Percentiles rank a stretch among this genome's conserved stretches.
Evolutionary conservation across 23 red algal species (phyloP).

Genomic region (Agarophyton chilense): DNA sequence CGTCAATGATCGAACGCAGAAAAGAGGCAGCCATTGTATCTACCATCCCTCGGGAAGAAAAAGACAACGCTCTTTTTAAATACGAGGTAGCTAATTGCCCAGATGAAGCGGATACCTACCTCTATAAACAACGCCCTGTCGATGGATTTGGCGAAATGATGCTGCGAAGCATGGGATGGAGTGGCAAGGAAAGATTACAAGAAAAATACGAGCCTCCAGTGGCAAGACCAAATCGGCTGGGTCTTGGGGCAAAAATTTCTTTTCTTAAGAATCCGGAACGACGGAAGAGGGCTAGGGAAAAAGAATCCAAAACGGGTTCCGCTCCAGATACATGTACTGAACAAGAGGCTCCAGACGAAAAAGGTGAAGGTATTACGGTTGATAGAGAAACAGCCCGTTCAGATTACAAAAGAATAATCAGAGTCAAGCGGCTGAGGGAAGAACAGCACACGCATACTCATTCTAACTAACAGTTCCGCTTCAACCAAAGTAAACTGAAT

Average conservation of each 20-base stretch:
- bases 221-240: slow-evolving; percentile 34
- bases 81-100: slow-evolving; percentile 44
- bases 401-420: neutral
- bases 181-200: neutral
- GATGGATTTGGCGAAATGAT: slow-evolving; percentile 70
- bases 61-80: slow-evolving; percentile 50
- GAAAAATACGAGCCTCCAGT: neutral
- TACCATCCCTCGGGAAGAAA: neutral
- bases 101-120: neutral
- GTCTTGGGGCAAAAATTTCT: slow-evolving; percentile 47
- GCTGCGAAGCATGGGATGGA: slow-evolving; percentile 67
- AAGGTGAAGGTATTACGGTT: neutral
- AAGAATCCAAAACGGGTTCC: neutral
- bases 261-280: neutral
- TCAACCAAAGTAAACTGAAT: neutral
- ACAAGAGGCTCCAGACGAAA: neutral
- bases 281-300: neutral
- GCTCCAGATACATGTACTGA: neutral
- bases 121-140: slow-evolving; percentile 38
- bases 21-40: neutral
- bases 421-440: neutral
- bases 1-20: slow-evolving; percentile 29
- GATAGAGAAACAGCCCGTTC: neutral
- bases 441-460: neutral
- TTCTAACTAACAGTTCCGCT: neutral